These are phyloP conservation scores for Periconia digitata DNA, from an alignment of 2,329 filamentous ascomycete genomes.

Conservation along the genomic window DNA sequence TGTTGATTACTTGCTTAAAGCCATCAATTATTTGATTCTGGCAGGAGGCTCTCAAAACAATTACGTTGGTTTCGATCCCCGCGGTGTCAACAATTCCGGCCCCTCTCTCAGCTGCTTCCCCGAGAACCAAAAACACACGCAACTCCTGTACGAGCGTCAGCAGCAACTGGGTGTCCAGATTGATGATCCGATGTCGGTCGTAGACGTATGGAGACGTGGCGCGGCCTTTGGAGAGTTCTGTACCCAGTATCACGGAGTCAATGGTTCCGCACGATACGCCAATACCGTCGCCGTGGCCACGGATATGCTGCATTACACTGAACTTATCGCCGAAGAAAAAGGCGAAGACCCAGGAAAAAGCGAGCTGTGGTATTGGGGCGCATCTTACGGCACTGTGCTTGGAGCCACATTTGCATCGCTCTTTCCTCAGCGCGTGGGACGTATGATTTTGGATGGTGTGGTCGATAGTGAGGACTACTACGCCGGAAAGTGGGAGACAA, in stretches of 20 bases:
- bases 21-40: not conserved
- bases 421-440: slow-evolving; percentile 44
- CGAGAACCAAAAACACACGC: slow-evolving; percentile 1
- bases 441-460: slow-evolving; percentile 45
- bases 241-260: slow-evolving; percentile 6
- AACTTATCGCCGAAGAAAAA: slow-evolving; percentile 10
- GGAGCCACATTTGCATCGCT: slow-evolving; percentile 49
- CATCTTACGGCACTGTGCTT: slow-evolving; percentile 49
- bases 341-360: slow-evolving; percentile 10
- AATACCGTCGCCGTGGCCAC: slow-evolving; percentile 16
- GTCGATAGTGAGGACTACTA: slow-evolving; percentile 45
- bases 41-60: slow-evolving; percentile 40
- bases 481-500: slow-evolving; percentile 12
- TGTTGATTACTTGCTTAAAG: slow-evolving; percentile 33
- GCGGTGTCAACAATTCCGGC: slow-evolving; percentile 42
- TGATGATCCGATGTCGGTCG: slow-evolving; percentile 1
- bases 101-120: slow-evolving; percentile 38
- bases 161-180: slow-evolving; percentile 4
- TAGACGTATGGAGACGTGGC: slow-evolving; percentile 2
- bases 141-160: slow-evolving; percentile 1
- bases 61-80: slow-evolving; percentile 47
- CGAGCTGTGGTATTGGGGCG: slow-evolving; percentile 40
- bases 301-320: slow-evolving; percentile 17
- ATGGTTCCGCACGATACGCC: slow-evolving; percentile 12
- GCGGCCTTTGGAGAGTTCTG: slow-evolving; percentile 18